Evolutionary conservation across 176 grass and related monocot genomes (phyloP), one percentile per base, ranked within the genome.

Genomic region (Tuctoria greenei): DNA sequence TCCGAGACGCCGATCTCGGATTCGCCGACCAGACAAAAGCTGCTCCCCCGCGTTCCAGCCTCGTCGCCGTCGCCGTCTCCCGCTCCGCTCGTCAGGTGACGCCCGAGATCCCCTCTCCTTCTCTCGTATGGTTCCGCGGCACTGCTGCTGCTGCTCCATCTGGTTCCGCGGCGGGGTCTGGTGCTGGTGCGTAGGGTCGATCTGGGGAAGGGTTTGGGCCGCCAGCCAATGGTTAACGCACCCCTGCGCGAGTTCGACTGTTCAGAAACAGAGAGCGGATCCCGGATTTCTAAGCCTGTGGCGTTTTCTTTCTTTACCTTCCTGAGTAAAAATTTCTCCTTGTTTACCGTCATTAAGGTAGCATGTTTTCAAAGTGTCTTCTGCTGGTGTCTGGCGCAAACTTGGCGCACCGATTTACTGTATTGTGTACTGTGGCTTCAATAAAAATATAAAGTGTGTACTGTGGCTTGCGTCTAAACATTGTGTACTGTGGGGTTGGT

Each of bases 1-100:
- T 70, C 86, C 75, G 81, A 61, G 81, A 75, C 86, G n/a, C 21
- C 70, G 70, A 84, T 84, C 81, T 88, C 76, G 86, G 86, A 57
- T 84, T 84, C 81, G 26, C 52, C 14, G 9, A 7, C 25, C 42
- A 10, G 31, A 11, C 72, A 8, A 18, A 64, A n/a, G n/a, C n/a
- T n/a, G 42, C 41, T 0, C 2, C 24, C 1, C 2, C 49, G 18
- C 18, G 1, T 45, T 26, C 3, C 7, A 39, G 20, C 71, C 8
- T 7, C 13, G 58, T 0, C 44, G 45, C 54, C 44, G 58, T 51
- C 68, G 37, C 31, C 44, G 58, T 50, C 68, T 35, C 37, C 34
- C 20, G 10, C 21, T 64, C 40, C 28, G 3, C 61, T 63, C 66
- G 2, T 72, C 85, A 81, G 72, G 84, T 86, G 35, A 41, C 16